phyloP scores from a whole-genome alignment of 352 stramenopile species.

The Plasmopara muralis region DNA sequence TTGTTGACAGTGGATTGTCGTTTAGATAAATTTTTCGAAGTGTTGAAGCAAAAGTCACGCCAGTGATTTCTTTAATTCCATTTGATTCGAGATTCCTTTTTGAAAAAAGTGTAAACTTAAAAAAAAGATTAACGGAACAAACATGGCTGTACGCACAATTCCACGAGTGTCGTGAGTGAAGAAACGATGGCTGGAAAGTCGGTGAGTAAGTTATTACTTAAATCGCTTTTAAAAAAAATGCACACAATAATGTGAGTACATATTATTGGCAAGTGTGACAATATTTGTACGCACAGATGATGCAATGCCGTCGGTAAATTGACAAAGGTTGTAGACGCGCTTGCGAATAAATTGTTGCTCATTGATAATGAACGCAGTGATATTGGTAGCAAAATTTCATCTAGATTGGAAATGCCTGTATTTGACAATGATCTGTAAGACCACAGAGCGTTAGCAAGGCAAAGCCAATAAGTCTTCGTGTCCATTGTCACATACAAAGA shows the following conservation, averaged over 20 bases:
- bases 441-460: slow-evolving; percentile 3
- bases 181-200: slow-evolving; percentile 39
- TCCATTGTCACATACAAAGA: slow-evolving; percentile 35
- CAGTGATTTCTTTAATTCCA: slow-evolving; percentile 37
- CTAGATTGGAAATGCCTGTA: slow-evolving; percentile 40
- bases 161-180: slow-evolving; percentile 36
- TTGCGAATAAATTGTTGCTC: slow-evolving; percentile 48
- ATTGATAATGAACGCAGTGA: slow-evolving; percentile 43
- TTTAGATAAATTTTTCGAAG: slow-evolving; percentile 36
- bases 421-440: slow-evolving; percentile 36
- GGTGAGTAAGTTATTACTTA: slow-evolving; percentile 54
- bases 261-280: background rate
- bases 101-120: slow-evolving; percentile 1
- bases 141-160: slow-evolving; percentile 34
- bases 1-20: slow-evolving; percentile 37
- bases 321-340: slow-evolving; percentile 39
- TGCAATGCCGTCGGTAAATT: slow-evolving; percentile 36
- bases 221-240: slow-evolving; percentile 26
- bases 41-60: slow-evolving; percentile 45
- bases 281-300: slow-evolving; percentile 37
- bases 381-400: slow-evolving; percentile 32
- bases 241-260: background rate
- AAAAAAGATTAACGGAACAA: background rate
- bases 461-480: background rate
- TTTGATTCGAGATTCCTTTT: slow-evolving; percentile 57